phyloP scores from a whole-genome alignment of 805 yeast species.

The Helenozyma rhizophorensis region DNA sequence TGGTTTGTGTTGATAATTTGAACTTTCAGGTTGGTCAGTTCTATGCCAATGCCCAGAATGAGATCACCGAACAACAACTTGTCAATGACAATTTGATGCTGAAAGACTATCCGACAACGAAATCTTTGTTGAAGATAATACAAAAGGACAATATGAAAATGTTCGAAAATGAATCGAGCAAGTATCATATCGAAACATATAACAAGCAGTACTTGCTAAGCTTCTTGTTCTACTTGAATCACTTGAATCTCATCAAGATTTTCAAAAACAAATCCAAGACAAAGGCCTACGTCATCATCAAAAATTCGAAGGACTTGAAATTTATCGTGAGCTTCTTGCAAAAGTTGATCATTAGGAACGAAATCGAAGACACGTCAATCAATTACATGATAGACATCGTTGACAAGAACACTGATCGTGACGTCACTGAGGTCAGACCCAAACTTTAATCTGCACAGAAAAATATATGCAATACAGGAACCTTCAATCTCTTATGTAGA shows the following conservation, averaged over 20 bases:
- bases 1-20: slow-evolving; percentile 24
- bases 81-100: slow-evolving; percentile 20
- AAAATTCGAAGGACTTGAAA: slow-evolving; percentile 24
- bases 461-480: too few relatives aligned
- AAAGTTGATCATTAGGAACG: slow-evolving; percentile 11
- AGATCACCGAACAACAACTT: slow-evolving; percentile 20
- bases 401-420: slow-evolving; percentile 24
- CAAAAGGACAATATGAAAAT: slow-evolving; percentile 14
- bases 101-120: slow-evolving; percentile 17
- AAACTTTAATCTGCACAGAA: too few relatives aligned
- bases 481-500: too few relatives aligned
- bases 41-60: slow-evolving; percentile 4
- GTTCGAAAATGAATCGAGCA: slow-evolving; percentile 11
- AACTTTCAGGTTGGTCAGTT: slow-evolving; percentile 8
- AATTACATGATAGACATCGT: slow-evolving; percentile 32
- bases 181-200: slow-evolving; percentile 27
- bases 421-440: neutral
- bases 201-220: slow-evolving; percentile 41
- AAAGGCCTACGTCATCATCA: slow-evolving; percentile 33
- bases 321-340: slow-evolving; percentile 21
- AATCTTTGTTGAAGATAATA: slow-evolving; percentile 12
- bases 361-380: slow-evolving; percentile 17
- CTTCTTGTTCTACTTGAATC: slow-evolving; percentile 34
- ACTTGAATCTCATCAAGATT: slow-evolving; percentile 30
- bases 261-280: slow-evolving; percentile 40